Evolutionary conservation across 805 yeast species (phyloP), one percentile per base, ranked within the genome.

Genomic region (Soucietia sequanensis): DNA sequence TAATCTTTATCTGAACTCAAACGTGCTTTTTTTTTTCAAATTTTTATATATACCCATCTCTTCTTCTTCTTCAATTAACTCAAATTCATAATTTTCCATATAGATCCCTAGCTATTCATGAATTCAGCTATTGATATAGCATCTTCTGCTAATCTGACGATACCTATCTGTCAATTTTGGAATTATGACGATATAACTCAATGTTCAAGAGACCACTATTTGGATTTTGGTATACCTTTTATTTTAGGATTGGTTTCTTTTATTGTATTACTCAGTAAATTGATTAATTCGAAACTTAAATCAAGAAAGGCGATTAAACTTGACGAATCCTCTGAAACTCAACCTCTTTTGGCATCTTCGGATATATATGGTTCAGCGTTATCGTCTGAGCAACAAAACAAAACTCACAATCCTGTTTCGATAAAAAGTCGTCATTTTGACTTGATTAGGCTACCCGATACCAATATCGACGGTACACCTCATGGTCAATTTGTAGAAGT

Each of bases 341-440:
- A 56, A 21, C 72, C 72, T 4, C 52, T 67, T 19, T 44, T 66
- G 39, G 64, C 67, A 11, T 8, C 42, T 20, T 41, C 52, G 1
- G 60, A 54, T 27, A 60, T 55, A 6, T 62, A 66, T 38, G 70
- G 68, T 21, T 42, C 69, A 17, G 22, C 24, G 9, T 14, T n/a
- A 13, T 7, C 15, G 7, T 13, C 31, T 20, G 27, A 30, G 18
- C 23, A 31, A 15, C 38, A 35, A 5, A 38, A 35, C 17, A n/a
- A n/a, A n/a, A n/a, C n/a, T n/a, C n/a, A n/a, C n/a, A n/a, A n/a
- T n/a, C n/a, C n/a, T n/a, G 44, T 39, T 12, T 50, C 49, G 38
- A 57, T 77, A 25, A 71, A 78, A 27, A 75, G 75, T 21, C 74
- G 73, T 29, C 93, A 84, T 54, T 84, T 84, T 45, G 84, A 84